Conservation (phyloP, 2,329 filamentous ascomycete genomes). For the Xylogone sp. region DNA sequence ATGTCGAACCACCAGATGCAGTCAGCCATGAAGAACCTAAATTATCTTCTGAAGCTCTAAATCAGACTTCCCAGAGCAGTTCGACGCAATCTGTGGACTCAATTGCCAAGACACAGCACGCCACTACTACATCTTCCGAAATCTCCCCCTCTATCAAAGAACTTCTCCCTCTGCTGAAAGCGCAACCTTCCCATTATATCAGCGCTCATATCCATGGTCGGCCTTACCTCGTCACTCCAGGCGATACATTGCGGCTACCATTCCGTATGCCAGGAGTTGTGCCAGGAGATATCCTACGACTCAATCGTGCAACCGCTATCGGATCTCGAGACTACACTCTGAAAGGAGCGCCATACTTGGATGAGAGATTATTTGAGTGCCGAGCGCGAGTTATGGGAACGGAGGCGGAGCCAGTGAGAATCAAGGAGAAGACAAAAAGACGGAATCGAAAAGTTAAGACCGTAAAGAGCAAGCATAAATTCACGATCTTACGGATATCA, state of each 20-base stretch:
- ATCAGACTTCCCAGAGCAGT: background rate
- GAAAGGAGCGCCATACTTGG: conserved; percentile 75
- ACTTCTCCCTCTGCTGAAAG: conserved; percentile 67
- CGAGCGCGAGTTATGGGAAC: conserved; percentile 79
- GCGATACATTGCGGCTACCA: conserved; percentile 72
- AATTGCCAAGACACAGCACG: conserved; percentile 12
- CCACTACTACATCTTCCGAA: conserved; percentile 22
- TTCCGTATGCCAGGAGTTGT: conserved; percentile 73
- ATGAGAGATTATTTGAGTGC: conserved; percentile 81
- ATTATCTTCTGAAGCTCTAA: conserved; percentile 5
- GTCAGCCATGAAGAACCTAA: conserved; percentile 12
- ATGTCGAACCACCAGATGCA: conserved; percentile 34
- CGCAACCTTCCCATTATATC: conserved; percentile 74
- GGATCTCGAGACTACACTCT: conserved; percentile 90
- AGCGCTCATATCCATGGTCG: conserved; percentile 75
- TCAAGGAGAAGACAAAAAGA: conserved; percentile 79
- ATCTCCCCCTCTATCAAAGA: conserved; percentile 53
- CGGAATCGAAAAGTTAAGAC: conserved; percentile 69
- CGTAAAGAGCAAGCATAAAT: conserved; percentile 86
- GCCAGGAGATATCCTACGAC: conserved; percentile 79
- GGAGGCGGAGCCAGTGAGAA: conserved; percentile 74
- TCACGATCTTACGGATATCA: conserved; percentile 80
- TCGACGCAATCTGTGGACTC: conserved; percentile 4
- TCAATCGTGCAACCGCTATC: conserved; percentile 79
- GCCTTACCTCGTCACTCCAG: conserved; percentile 74